Conservation (phyloP, 345 rosid species). For the Ricinus communis region DNA sequence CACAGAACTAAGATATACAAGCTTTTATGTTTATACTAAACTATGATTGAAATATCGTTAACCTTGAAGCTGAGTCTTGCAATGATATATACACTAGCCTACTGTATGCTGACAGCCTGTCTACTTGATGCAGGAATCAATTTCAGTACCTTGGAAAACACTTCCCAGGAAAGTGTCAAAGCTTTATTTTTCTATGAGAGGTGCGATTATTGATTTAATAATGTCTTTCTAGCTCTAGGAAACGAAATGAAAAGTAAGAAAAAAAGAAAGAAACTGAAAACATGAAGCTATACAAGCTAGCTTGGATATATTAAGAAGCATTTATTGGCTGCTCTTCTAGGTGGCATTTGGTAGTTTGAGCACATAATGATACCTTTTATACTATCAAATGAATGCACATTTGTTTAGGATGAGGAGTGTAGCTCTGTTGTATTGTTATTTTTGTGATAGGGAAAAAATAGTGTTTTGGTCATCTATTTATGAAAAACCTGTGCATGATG, state of each 20-base stretch:
- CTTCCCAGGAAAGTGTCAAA: conserved; percentile 68
- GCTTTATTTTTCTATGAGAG: conserved; percentile 90
- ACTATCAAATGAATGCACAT: background rate
- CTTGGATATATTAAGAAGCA: background rate
- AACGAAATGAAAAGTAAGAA: background rate
- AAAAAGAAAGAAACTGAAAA: background rate
- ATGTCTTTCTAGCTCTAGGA: background rate
- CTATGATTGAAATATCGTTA: background rate
- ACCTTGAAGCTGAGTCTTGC: background rate
- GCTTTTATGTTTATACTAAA: background rate
- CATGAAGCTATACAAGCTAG: background rate
- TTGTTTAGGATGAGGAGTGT: background rate
- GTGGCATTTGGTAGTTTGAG: background rate
- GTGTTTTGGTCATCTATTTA: background rate
- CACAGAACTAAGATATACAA: background rate
- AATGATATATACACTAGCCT: background rate
- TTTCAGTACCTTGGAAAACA: conserved; percentile 74
- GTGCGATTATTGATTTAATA: conserved; percentile 31
- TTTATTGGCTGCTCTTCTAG: background rate
- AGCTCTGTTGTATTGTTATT: background rate
- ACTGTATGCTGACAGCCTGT: conserved; percentile 3
- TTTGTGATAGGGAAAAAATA: background rate
- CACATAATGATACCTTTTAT: too few species aligned
- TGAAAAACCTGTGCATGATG: background rate
- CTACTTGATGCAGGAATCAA: conserved; percentile 57